A percentile compares a stretch with the other conserved stretches of the same genome.
These are phyloP conservation scores for Camelina laxa DNA, from an alignment of 345 rosid genomes.

Conservation along the genomic window DNA sequence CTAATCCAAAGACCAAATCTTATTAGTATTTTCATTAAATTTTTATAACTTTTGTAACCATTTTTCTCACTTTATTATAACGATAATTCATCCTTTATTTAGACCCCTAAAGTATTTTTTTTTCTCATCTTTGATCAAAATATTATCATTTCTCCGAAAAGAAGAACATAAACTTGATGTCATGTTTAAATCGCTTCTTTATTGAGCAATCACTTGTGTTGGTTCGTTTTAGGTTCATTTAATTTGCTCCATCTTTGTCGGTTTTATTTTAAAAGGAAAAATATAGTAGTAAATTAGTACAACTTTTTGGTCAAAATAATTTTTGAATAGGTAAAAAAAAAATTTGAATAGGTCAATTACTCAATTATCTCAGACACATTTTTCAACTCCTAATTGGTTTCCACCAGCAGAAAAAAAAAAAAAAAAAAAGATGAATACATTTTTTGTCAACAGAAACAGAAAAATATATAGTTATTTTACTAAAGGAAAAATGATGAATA, in stretches of 20 bases:
- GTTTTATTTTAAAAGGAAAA: too few relatives aligned
- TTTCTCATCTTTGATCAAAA: background rate
- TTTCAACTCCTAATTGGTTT: too few relatives aligned
- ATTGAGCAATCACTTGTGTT: background rate
- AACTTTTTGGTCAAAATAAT: background rate
- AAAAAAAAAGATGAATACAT: too few relatives aligned
- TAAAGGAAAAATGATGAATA: background rate
- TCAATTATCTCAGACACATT: too few relatives aligned
- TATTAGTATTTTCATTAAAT: background rate
- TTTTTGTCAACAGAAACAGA: background rate
- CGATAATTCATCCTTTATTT: background rate
- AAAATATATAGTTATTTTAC: background rate
- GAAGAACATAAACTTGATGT: background rate
- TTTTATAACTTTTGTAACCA: background rate
- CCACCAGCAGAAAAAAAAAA: too few relatives aligned
- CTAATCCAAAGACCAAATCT: too few relatives aligned
- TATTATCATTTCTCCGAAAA: background rate
- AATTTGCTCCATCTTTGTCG: background rate
- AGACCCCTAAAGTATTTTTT: background rate
- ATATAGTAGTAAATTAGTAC: too few relatives aligned
- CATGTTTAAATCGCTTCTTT: background rate
- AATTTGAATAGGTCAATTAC: too few relatives aligned
- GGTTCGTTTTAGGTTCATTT: background rate
- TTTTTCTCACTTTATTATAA: background rate
- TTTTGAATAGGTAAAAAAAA: background rate